phyloP scores from a whole-genome alignment of 2,329 filamentous ascomycete genomes.

The Colletotrichum eremochloae region DNA sequence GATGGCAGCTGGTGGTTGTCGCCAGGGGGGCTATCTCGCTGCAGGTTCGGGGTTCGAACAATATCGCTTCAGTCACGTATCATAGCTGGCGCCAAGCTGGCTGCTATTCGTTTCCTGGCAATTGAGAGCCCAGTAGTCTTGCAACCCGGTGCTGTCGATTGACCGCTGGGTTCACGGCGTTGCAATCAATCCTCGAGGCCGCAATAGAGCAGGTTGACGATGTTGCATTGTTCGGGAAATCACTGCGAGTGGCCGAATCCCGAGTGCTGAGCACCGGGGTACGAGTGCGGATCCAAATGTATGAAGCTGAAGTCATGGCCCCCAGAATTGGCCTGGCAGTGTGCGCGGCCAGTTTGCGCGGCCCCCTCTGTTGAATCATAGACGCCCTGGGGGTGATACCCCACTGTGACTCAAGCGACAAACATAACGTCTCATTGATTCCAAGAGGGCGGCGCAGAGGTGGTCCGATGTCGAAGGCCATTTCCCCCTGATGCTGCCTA shows the following conservation, averaged over 20 bases:
- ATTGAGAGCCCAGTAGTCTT: background rate
- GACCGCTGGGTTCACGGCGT: background rate
- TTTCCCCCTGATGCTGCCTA: constrained; percentile 16
- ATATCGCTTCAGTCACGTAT: constrained; percentile 28
- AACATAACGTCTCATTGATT: constrained; percentile 3
- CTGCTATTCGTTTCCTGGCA: background rate
- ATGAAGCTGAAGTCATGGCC: constrained; percentile 14
- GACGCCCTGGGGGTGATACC: constrained; percentile 7
- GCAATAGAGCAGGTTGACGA: constrained; percentile 1
- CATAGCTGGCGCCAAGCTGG: constrained; percentile 17
- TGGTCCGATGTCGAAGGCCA: constrained; percentile 1
- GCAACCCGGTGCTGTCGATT: background rate
- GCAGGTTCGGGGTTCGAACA: constrained; percentile 13
- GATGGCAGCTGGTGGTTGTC: constrained; percentile 17
- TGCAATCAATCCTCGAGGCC: constrained; percentile 6
- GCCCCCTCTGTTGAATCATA: constrained; percentile 13
- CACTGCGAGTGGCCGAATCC: constrained; percentile 11
- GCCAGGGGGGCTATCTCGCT: constrained; percentile 13
- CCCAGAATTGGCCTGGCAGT: constrained; percentile 28
- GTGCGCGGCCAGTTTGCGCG: constrained; percentile 33
- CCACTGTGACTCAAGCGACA: constrained; percentile 15
- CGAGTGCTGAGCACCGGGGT: constrained; percentile 7
- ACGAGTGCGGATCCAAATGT: background rate
- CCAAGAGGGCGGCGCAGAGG: constrained; percentile 7
- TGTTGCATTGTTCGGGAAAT: background rate